These are phyloP conservation scores for Dimargaris verticillata DNA, from an alignment of 192 early-diverging fungal genomes.

Conservation along the genomic window DNA sequence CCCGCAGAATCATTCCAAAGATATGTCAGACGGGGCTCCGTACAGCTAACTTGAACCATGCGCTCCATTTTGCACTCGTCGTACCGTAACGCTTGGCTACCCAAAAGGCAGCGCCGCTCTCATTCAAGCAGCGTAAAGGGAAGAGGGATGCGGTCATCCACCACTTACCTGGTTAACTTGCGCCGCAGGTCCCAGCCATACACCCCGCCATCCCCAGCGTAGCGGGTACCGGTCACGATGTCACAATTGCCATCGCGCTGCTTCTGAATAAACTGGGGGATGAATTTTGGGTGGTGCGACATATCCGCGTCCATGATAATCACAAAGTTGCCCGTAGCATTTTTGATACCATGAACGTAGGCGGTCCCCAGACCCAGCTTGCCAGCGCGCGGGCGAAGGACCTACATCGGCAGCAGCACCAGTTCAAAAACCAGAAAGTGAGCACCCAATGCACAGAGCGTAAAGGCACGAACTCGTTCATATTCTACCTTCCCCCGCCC, in stretches of 20 bases:
- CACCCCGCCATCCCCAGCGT: constrained; percentile 75
- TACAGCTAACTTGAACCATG: too few species aligned
- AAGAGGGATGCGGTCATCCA: too few species aligned
- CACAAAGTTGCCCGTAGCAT: constrained; percentile 85
- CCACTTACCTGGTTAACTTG: constrained; percentile 55
- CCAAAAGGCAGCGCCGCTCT: too few species aligned
- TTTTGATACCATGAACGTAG: constrained; percentile 85
- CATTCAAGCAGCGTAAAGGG: too few species aligned
- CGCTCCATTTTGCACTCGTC: too few species aligned
- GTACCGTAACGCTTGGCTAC: too few species aligned
- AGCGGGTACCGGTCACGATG: constrained; percentile 89
- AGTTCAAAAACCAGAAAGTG: not conserved
- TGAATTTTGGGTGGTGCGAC: constrained; percentile 97
- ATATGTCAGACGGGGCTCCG: too few species aligned
- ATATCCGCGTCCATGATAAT: constrained; percentile 99
- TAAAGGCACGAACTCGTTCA: too few species aligned
- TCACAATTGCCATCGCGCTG: constrained; percentile 76
- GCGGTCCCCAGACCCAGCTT: constrained; percentile 94
- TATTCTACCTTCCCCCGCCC: not conserved
- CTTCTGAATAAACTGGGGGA: constrained; percentile 80
- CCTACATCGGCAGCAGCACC: constrained; percentile 21
- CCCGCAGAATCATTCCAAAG: too few species aligned
- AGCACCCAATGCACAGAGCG: too few species aligned
- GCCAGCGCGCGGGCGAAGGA: constrained; percentile 81
- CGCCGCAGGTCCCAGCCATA: constrained; percentile 94